Evolutionary conservation across 176 grass and related monocot species (phyloP).

Genomic region (Ensete glaucum): DNA sequence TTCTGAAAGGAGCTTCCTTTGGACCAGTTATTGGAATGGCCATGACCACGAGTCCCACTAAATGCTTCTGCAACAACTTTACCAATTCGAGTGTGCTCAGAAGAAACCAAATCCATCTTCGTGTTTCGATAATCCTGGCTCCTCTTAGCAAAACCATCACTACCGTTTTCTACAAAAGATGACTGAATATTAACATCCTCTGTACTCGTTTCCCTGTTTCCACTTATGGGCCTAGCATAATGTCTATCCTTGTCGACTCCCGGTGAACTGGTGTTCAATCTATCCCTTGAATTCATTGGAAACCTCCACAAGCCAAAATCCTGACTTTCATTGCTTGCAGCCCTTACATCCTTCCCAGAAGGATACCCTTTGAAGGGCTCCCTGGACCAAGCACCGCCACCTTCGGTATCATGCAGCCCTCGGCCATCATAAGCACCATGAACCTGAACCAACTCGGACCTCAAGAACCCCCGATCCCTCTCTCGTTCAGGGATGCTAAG

Average conservation of each 20-base stretch:
- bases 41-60: conserved; percentile 21
- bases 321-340: conserved; percentile 29
- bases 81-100: conserved; percentile 17
- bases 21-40: conserved; percentile 60
- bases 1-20: conserved; percentile 53
- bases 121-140: conserved; percentile 50
- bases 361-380: conserved; percentile 48
- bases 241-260: conserved; percentile 29
- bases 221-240: conserved; percentile 42
- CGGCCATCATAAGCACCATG: conserved; percentile 30
- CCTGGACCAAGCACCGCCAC: conserved; percentile 23
- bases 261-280: background rate
- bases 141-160: conserved; percentile 23
- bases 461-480: conserved; percentile 46
- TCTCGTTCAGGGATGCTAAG: conserved; percentile 72
- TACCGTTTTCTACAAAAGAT: conserved; percentile 24
- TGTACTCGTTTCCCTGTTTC: conserved; percentile 36
- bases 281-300: conserved; percentile 32
- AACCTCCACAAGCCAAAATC: conserved; percentile 49
- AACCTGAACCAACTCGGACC: conserved; percentile 31
- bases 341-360: conserved; percentile 33
- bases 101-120: conserved; percentile 22
- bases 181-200: conserved; percentile 21
- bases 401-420: background rate
- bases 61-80: conserved; percentile 40